Evolutionary conservation across 2,329 filamentous ascomycete species (phyloP).

Genomic region (Aplosporella prunicola): DNA sequence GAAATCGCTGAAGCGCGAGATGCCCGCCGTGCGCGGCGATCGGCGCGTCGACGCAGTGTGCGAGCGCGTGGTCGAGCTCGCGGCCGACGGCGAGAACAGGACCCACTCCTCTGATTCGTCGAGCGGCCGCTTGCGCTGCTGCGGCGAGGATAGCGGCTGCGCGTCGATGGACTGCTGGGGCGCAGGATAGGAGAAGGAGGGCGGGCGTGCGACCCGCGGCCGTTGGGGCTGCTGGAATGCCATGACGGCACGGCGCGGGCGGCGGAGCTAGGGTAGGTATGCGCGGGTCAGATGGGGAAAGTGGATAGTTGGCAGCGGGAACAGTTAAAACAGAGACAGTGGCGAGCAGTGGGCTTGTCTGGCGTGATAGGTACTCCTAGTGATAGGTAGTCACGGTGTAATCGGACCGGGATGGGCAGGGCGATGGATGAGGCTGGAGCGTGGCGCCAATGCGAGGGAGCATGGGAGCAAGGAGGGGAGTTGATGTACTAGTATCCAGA

Average conservation of each 20-base stretch:
- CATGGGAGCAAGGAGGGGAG: too few species aligned
- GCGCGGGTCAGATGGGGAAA: too few species aligned
- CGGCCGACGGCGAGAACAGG: constrained; percentile 61
- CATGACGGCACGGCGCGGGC: constrained; percentile 18
- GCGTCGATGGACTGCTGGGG: constrained; percentile 3
- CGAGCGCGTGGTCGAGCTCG: constrained; percentile 60
- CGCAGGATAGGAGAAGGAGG: constrained; percentile 24
- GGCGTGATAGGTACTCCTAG: too few species aligned
- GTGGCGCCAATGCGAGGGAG: too few species aligned
- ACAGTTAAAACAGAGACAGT: too few species aligned
- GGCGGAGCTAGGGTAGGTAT: too few species aligned
- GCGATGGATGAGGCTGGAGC: too few species aligned
- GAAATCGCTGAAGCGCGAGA: constrained; percentile 69
- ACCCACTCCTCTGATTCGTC: constrained; percentile 91
- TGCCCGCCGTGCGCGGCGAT: constrained; percentile 56
- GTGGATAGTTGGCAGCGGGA: too few species aligned
- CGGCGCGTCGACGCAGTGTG: constrained; percentile 55
- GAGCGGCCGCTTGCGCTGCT: constrained; percentile 37
- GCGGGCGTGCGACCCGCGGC: constrained; percentile 24
- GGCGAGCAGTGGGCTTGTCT: too few species aligned
- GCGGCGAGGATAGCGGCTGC: constrained; percentile 23
- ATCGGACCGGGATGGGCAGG: too few species aligned
- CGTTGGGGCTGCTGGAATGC: constrained; percentile 31
- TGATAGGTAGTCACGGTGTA: too few species aligned
- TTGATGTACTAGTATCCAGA: too few species aligned